A percentile compares a stretch with the other conserved stretches of the same genome.
Evolutionary conservation across 305 asterid species (phyloP).

Genomic region (Fraxinus dipetala): DNA sequence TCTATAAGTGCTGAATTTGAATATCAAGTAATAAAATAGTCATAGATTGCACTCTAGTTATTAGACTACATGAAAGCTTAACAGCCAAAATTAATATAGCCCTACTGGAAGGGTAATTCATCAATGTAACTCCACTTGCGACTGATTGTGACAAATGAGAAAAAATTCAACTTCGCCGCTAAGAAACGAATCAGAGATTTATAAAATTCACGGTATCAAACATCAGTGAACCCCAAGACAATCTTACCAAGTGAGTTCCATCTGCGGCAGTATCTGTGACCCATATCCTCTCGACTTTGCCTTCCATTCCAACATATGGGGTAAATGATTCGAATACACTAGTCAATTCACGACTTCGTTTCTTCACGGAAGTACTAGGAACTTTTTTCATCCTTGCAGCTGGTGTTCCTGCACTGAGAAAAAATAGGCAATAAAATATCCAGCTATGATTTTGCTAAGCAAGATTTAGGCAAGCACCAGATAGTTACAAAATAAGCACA

Average conservation of each 20-base stretch:
- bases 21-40: background rate
- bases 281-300: slow-evolving; percentile 84
- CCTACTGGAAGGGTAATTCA: background rate
- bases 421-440: slow-evolving; percentile 6
- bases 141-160: background rate
- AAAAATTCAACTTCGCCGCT: background rate
- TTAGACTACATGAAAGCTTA: background rate
- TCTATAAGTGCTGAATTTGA: background rate
- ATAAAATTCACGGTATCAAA: background rate
- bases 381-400: slow-evolving; percentile 96
- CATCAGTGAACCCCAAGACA: background rate
- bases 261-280: slow-evolving; percentile 80
- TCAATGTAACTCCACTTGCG: background rate
- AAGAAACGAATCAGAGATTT: background rate
- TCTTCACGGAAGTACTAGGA: slow-evolving; percentile 72
- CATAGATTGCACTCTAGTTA: background rate
- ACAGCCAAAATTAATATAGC: background rate
- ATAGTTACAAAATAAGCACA: background rate
- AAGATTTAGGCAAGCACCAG: background rate
- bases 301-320: slow-evolving; percentile 81
- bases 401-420: slow-evolving; percentile 59
- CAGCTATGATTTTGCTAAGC: background rate
- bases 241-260: slow-evolving; percentile 62
- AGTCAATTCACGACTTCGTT: slow-evolving; percentile 83
- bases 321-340: slow-evolving; percentile 76